phyloP scores from a whole-genome alignment of 768 basidiomycete genomes.

The Leccinum fibrillosum region DNA sequence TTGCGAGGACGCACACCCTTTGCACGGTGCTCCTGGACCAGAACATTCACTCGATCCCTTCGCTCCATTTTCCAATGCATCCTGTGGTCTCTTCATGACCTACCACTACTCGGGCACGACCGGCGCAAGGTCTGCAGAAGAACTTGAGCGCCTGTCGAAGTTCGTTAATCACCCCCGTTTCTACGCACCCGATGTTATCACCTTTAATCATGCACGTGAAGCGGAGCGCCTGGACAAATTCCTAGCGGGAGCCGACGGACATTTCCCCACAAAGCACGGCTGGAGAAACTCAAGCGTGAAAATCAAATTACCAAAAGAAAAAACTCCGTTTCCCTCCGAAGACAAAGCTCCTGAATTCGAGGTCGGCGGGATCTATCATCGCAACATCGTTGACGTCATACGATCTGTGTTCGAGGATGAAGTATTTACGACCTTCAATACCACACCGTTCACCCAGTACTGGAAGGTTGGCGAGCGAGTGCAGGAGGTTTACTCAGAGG shows the following conservation, averaged over 20 bases:
- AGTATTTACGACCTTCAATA: neutral
- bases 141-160: conserved; percentile 25
- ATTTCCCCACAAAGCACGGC: neutral
- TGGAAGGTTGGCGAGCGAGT: neutral
- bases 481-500: neutral
- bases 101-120: conserved; percentile 31
- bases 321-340: neutral
- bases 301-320: conserved; percentile 4
- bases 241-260: neutral
- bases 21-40: neutral
- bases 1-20: too few relatives aligned
- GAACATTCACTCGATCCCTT: neutral
- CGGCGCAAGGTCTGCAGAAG: conserved; percentile 20
- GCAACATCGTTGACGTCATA: neutral
- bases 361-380: neutral
- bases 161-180: conserved; percentile 24
- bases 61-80: neutral
- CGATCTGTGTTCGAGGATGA: neutral
- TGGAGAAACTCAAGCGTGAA: conserved; percentile 2
- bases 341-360: neutral
- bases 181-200: neutral
- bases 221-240: neutral
- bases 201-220: neutral
- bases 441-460: neutral
- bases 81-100: conserved; percentile 24